These are phyloP conservation scores for Suillus hirtellus DNA, from an alignment of 768 basidiomycete species.

Conservation along the genomic window DNA sequence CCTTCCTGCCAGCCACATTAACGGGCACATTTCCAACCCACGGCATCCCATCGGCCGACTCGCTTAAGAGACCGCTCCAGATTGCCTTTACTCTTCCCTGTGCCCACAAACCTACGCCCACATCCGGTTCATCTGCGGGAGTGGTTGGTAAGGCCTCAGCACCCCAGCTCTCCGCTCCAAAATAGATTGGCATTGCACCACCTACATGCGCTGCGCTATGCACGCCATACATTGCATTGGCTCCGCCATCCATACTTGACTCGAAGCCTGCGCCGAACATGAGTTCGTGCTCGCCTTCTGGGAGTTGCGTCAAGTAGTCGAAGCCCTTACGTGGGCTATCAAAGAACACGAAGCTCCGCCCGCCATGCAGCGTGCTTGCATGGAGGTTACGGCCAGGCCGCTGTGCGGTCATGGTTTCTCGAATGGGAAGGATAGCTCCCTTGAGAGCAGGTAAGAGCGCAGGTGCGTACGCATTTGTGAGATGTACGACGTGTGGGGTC, in stretches of 20 bases:
- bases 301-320: constrained; percentile 72
- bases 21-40: constrained; percentile 70
- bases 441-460: constrained; percentile 45
- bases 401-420: constrained; percentile 68
- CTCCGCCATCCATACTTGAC: constrained; percentile 11
- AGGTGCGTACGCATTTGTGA: constrained; percentile 56
- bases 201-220: constrained; percentile 43
- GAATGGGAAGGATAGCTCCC: constrained; percentile 31
- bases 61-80: constrained; percentile 67
- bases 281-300: constrained; percentile 44
- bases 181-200: constrained; percentile 55
- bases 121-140: constrained; percentile 14
- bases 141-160: constrained; percentile 31
- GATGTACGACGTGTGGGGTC: constrained; percentile 48
- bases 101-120: constrained; percentile 33
- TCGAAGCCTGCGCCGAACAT: constrained; percentile 69
- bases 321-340: constrained; percentile 43
- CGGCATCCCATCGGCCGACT: constrained; percentile 61
- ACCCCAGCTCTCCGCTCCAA: constrained; percentile 47
- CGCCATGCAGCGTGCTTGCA: constrained; percentile 20
- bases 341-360: constrained; percentile 62
- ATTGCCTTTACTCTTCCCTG: constrained; percentile 50
- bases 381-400: constrained; percentile 44
- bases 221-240: constrained; percentile 33
- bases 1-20: constrained; percentile 44